These are phyloP conservation scores for Talaromyces sp. DNA, from an alignment of 2,329 filamentous ascomycete genomes.

Conservation along the genomic window DNA sequence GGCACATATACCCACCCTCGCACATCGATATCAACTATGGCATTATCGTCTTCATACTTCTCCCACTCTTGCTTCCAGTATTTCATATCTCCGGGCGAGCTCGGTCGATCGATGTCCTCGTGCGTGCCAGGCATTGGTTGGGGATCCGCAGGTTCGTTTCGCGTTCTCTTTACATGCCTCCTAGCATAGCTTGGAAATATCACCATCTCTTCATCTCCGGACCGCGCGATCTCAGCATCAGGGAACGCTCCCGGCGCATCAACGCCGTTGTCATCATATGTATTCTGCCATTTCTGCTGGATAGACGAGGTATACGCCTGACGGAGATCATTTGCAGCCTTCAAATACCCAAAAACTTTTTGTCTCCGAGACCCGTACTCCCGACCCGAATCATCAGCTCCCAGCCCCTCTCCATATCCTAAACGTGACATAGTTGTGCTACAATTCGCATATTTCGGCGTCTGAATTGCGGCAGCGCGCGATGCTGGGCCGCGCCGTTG, in stretches of 20 bases:
- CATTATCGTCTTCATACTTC: conserved; percentile 70
- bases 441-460: conserved; percentile 11
- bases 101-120: conserved; percentile 35
- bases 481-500: conserved; percentile 11
- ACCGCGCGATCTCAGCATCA: conserved; percentile 71
- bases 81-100: conserved; percentile 56
- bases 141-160: conserved; percentile 27
- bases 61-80: conserved; percentile 78
- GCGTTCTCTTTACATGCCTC: conserved; percentile 54
- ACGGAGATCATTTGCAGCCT: conserved; percentile 64
- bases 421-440: conserved; percentile 19
- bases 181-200: conserved; percentile 92
- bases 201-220: conserved; percentile 85
- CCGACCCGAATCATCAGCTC: conserved; percentile 28
- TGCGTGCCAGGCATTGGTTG: conserved; percentile 20
- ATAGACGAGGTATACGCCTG: conserved; percentile 59
- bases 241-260: conserved; percentile 73
- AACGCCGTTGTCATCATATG: conserved; percentile 41
- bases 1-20: conserved; percentile 92
- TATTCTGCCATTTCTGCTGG: conserved; percentile 38
- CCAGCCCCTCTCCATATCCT: conserved; percentile 19
- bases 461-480: conserved; percentile 3
- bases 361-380: conserved; percentile 67
- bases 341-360: conserved; percentile 69
- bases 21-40: conserved; percentile 88